Evolutionary conservation across 148 eudicot species (phyloP).

Genomic region (Spergularia bocconei): DNA sequence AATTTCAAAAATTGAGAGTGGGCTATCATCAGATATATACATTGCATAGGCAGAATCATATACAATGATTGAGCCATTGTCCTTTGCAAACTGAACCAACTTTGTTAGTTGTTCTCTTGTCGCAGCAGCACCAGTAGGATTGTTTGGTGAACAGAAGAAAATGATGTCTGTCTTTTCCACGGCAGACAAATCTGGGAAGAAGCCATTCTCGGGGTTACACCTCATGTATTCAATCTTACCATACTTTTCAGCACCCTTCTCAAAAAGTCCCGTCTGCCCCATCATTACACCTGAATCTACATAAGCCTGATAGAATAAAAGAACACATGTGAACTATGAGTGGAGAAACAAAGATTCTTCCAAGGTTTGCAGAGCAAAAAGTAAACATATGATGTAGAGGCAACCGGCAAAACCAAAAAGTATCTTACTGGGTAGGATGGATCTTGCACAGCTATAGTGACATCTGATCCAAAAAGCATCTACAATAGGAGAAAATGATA

Average conservation of each 20-base stretch:
- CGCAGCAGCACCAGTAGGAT: conserved; percentile 95
- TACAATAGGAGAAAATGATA: conserved; percentile 24
- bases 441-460: conserved; percentile 86
- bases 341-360: neutral
- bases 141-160: conserved; percentile 96
- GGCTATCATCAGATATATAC: conserved; percentile 82
- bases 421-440: conserved; percentile 78
- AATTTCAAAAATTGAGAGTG: conserved; percentile 83
- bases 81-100: conserved; percentile 79
- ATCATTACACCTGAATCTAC: conserved; percentile 90
- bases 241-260: conserved; percentile 65
- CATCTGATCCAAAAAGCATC: conserved; percentile 83
- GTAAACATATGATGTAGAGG: neutral
- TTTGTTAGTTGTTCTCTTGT: conserved; percentile 75
- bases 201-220: conserved; percentile 88
- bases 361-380: too few relatives aligned
- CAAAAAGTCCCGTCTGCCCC: conserved; percentile 79
- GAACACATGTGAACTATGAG: neutral
- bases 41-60: conserved; percentile 94
- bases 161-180: conserved; percentile 74
- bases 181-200: conserved; percentile 78
- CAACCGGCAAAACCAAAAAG: neutral
- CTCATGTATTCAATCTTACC: conserved; percentile 89
- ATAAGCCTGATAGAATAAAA: conserved; percentile 53
- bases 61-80: conserved; percentile 85